Evolutionary conservation across 768 basidiomycete genomes (phyloP).

Genomic region (Pisolithus albus): DNA sequence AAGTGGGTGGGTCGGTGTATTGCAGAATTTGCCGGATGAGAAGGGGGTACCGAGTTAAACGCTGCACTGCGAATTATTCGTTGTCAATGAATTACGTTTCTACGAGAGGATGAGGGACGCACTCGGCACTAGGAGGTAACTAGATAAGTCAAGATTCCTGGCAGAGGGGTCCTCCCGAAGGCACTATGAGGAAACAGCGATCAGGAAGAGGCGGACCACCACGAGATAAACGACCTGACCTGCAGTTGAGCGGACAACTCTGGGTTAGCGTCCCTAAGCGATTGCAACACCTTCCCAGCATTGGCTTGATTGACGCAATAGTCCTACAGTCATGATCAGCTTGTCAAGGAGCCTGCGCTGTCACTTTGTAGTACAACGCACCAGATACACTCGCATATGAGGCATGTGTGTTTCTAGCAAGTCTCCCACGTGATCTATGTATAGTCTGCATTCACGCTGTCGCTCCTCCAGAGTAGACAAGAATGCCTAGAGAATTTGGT

Average conservation of each 20-base stretch:
- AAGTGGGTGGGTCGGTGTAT: constrained; percentile 57
- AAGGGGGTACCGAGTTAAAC: constrained; percentile 90
- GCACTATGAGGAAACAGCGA: constrained; percentile 33
- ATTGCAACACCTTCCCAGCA: constrained; percentile 71
- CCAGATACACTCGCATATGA: constrained; percentile 77
- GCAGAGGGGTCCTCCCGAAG: constrained; percentile 72
- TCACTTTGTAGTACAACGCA: constrained; percentile 24
- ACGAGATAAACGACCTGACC: constrained; percentile 32
- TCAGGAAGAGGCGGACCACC: not conserved
- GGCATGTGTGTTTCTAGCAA: constrained; percentile 68
- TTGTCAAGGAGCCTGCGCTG: not conserved
- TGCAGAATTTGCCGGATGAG: constrained; percentile 80
- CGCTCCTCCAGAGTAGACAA: constrained; percentile 85
- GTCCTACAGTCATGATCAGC: constrained; percentile 36
- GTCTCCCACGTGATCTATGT: constrained; percentile 85
- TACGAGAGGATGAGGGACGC: constrained; percentile 18
- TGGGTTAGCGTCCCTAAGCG: constrained; percentile 59
- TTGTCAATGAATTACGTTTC: not conserved
- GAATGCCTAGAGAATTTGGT: constrained; percentile 48
- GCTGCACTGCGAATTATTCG: constrained; percentile 61
- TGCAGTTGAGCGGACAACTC: constrained; percentile 61
- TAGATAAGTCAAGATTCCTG: constrained; percentile 81
- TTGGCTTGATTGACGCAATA: constrained; percentile 87
- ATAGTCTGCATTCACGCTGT: constrained; percentile 87
- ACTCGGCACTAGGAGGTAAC: constrained; percentile 91